Conservation (phyloP, 306 rosid species). For the Dalbergia oliveri region DNA sequence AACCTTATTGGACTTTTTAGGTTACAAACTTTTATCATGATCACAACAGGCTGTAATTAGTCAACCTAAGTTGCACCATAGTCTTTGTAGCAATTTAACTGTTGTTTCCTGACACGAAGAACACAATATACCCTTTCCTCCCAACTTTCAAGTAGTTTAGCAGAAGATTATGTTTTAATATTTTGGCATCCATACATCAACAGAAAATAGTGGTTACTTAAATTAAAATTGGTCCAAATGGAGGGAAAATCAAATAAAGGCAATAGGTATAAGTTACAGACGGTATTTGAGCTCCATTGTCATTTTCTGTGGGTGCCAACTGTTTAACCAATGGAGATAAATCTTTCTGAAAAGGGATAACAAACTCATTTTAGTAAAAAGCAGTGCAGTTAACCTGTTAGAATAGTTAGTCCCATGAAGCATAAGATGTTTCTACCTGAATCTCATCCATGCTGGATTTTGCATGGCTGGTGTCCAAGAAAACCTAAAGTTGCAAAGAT, state of each 20-base stretch:
- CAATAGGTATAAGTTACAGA: slow-evolving; percentile 54
- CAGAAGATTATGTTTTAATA: slow-evolving; percentile 18
- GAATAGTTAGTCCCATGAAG: slow-evolving; percentile 14
- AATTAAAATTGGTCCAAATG: slow-evolving; percentile 32
- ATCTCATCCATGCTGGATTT: slow-evolving; percentile 84
- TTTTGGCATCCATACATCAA: slow-evolving; percentile 31
- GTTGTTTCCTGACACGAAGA: too few species aligned
- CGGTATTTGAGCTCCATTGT: slow-evolving; percentile 86
- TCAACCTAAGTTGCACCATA: background rate
- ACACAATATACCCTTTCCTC: background rate
- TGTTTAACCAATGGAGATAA: slow-evolving; percentile 84
- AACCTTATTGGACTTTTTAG: background rate
- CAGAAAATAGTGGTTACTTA: slow-evolving; percentile 14
- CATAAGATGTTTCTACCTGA: slow-evolving; percentile 68
- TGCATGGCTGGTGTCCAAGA: slow-evolving; percentile 74
- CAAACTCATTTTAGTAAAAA: slow-evolving; percentile 50
- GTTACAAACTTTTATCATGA: background rate
- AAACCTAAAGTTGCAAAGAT: slow-evolving; percentile 63
- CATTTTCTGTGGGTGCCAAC: slow-evolving; percentile 76
- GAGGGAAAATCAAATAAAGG: slow-evolving; percentile 33
- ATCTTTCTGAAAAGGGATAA: slow-evolving; percentile 74
- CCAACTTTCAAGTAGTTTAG: background rate
- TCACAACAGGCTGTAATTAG: background rate
- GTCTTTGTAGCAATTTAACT: background rate
- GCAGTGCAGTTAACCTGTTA: slow-evolving; percentile 20